Base-by-base conservation (phyloP, 2,329 filamentous ascomycete genomes). In the Aspergillus ochraceus region DNA sequence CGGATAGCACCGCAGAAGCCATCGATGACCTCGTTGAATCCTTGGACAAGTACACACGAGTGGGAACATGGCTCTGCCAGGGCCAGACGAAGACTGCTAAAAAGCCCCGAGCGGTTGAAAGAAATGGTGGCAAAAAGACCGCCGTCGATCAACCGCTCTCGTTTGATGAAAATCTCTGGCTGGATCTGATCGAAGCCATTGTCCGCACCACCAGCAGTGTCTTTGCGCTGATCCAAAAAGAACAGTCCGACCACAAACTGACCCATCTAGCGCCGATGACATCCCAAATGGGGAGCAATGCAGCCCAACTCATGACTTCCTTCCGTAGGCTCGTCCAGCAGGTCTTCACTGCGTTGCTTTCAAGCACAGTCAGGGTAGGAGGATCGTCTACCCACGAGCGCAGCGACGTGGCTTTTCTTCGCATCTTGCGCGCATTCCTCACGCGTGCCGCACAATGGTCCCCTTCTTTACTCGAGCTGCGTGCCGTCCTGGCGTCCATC, bases 51-150 rank as follows among this genome's bases (percentile, higher is more conserved):
- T 98, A 97, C 76, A 87, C 89, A 1, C 89, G 92, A 64, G 91
- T 99, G 1, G 95, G 96, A 14, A 94, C 96, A 54, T 99, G 95
- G 95, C 81, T 99, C 12, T 98, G 95, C 68, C 91, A 96, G 75
- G 87, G 89, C 1, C 92, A 97, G 72, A 91, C 86, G 52, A 90
- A 89, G 69, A 84, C 83, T 6, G 82, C 79, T 60, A 72, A 73
- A 52, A 70, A 69, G 30, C 66, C 69, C 12, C 69, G 69, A 19
- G 58, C 65, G 11, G 62, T 64, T 49, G 71, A 65, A 58, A 71
- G 65, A 66, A 76, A 67, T 67, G 75, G 63, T 68, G 76, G 66
- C 55, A 75, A 59, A 58, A 80, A 75, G 64, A 74, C 77, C 20
- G 76, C 84, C 4, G 76, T 85, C 53, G 80, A 87, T 64, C 79